Conservation (phyloP, 768 basidiomycete genomes). For the Clathrus columnatus region DNA sequence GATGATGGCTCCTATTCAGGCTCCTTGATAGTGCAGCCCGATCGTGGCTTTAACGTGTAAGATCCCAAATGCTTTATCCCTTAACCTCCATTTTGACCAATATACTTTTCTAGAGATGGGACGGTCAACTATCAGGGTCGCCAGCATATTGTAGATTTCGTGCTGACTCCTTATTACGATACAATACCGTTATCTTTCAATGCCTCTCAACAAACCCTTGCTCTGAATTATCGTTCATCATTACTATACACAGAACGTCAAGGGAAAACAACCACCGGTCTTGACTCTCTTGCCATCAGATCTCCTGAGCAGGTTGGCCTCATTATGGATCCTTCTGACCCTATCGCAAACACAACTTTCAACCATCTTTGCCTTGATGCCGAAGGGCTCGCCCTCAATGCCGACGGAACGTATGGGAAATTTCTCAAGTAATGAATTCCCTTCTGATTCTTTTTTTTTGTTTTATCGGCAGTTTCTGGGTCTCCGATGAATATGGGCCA, state of each 20-base stretch:
- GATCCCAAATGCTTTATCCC: constrained; percentile 12
- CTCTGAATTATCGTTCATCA: constrained; percentile 41
- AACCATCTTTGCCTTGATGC: constrained; percentile 45
- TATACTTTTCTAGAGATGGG: constrained; percentile 23
- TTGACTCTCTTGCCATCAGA: constrained; percentile 44
- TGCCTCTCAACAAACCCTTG: constrained; percentile 42
- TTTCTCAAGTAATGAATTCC: too few species aligned
- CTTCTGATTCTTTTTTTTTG: too few species aligned
- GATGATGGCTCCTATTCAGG: constrained; percentile 37
- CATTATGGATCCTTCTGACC: constrained; percentile 35
- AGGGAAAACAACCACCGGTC: constrained; percentile 41
- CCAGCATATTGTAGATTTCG: constrained; percentile 54
- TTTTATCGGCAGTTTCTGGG: constrained; percentile 40
- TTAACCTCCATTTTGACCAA: neutral
- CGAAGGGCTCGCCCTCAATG: constrained; percentile 49
- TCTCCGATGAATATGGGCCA: constrained; percentile 63
- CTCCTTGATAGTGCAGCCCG: constrained; percentile 46
- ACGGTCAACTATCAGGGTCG: constrained; percentile 56
- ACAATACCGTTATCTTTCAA: constrained; percentile 37
- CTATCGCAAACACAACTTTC: constrained; percentile 34
- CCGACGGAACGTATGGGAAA: constrained; percentile 45
- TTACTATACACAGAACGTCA: constrained; percentile 41
- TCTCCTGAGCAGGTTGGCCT: constrained; percentile 23
- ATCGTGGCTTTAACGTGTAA: constrained; percentile 54
- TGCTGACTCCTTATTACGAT: constrained; percentile 46